These are phyloP conservation scores for Chalciporus chontae DNA, from an alignment of 768 basidiomycete species.

Conservation along the genomic window DNA sequence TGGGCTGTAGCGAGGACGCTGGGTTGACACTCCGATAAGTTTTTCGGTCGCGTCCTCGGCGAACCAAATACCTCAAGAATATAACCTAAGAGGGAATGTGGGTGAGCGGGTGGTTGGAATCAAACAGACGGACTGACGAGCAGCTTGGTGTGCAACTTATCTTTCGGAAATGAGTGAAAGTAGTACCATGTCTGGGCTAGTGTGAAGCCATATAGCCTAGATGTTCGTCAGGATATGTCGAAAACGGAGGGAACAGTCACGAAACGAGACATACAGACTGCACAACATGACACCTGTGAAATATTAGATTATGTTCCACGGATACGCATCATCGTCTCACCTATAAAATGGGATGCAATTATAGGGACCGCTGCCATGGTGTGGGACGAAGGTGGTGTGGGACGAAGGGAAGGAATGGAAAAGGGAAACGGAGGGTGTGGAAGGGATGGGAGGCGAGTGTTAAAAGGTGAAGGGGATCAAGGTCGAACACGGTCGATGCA, in stretches of 20 bases:
- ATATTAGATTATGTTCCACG: constrained; percentile 3
- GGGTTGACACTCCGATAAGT: constrained; percentile 14
- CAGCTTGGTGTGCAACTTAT: constrained; percentile 29
- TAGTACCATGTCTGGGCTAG: constrained; percentile 34
- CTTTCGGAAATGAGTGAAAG: constrained; percentile 29
- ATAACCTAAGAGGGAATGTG: constrained; percentile 19
- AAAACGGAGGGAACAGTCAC: background rate
- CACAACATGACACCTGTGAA: constrained; percentile 30
- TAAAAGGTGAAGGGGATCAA: constrained; percentile 7
- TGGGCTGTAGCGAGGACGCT: constrained; percentile 28
- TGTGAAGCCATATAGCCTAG: constrained; percentile 35
- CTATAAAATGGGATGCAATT: constrained; percentile 29
- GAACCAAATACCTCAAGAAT: constrained; percentile 23
- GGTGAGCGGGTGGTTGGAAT: background rate
- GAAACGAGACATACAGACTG: constrained; percentile 23
- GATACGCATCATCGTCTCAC: constrained; percentile 4
- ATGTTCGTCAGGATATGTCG: background rate
- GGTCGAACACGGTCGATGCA: constrained; percentile 6
- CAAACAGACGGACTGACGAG: constrained; percentile 20
- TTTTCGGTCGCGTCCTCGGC: background rate
- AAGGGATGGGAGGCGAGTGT: background rate
- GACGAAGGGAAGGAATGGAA: constrained; percentile 15
- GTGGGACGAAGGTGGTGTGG: constrained; percentile 10
- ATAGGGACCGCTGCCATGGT: constrained; percentile 10
- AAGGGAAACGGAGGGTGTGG: constrained; percentile 1